phyloP scores from a whole-genome alignment of 495 filamentous ascomycete genomes.

The Neurospora intermedia region DNA sequence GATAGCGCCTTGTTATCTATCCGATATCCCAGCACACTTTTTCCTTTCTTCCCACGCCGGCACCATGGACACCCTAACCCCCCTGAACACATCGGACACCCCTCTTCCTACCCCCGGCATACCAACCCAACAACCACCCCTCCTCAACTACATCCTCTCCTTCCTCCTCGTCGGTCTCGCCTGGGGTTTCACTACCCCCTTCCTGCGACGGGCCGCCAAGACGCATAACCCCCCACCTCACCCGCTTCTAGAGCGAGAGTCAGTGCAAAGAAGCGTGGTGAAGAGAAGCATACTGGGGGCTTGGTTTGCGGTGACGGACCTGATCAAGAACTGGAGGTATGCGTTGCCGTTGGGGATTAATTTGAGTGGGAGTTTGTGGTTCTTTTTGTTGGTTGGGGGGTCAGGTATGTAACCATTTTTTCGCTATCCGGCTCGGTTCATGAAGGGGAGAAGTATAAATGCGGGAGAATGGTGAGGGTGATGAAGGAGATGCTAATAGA shows the following conservation, averaged over 20 bases:
- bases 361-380: conserved; percentile 92
- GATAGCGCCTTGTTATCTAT: not conserved
- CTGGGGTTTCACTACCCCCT: conserved; percentile 68
- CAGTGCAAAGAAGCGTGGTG: conserved; percentile 37
- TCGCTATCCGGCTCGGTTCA: no score
- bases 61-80: no score
- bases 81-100: no score
- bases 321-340: conserved; percentile 73
- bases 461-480: no score
- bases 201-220: conserved; percentile 59
- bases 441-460: no score
- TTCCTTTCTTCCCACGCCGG: no score
- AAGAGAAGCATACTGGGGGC: conserved; percentile 44
- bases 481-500: not conserved
- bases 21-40: not conserved
- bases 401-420: not conserved
- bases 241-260: conserved; percentile 30
- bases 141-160: conserved; percentile 70
- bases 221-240: conserved; percentile 44
- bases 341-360: conserved; percentile 80
- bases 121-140: conserved; percentile 34
- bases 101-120: conserved; percentile 1
- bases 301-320: conserved; percentile 64
- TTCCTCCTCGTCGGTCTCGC: conserved; percentile 87
- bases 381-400: conserved; percentile 86